Base-by-base conservation (phyloP, 1,284 basidiomycete species). In the Austroboletus novae-zelandiae region DNA sequence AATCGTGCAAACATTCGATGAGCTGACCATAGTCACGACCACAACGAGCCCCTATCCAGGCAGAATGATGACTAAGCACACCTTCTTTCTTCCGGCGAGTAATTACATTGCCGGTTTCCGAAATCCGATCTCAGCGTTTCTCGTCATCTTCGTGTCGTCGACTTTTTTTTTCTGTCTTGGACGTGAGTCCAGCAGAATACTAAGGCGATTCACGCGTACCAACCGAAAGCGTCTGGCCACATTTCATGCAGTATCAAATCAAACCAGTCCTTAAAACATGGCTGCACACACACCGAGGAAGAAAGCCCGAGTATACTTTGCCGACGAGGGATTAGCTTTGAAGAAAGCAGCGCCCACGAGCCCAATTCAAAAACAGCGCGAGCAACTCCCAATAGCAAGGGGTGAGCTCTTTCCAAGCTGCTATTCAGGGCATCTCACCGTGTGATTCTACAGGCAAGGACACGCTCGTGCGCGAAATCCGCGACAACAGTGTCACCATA, bases 401-500 rank as follows among this genome's bases (percentile, higher is more conserved):
- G 89, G 89, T 86, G 49, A 51, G 13, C n/a, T 31, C 17, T 42
- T 25, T 25, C n/a, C 34, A 25, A 8, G 23, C n/a, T 42, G 23
- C 29, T 37, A n/a, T 39, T 30, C 46, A 10, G 47, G 48, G 23
- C 18, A 4, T 25, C 45, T 54, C 45, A 50, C 39, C 41, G 35
- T 44, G 37, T 55, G 17, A 10, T 34, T 43, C 18, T 18, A 20
- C 27, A 93, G 92, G 89, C 44, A 84, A 81, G 62, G 81, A 87
- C 27, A 82, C 84, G 35, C 80, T 97, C 29, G 71, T 94, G 29
- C 76, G 84, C 48, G 83, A 86, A 64, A 85, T 96, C 45, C 71
- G 78, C 40, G 73, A 80, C 41, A 84, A 96, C 68, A 91, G 97
- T 66, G 93, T 97, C 4, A 89, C 91, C 1, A 85, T 99, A 45